Percentiles rank a stretch among this genome's conserved stretches.
Conservation (phyloP, 129 eudicot genomes). For the Saposhnikovia divaricata region DNA sequence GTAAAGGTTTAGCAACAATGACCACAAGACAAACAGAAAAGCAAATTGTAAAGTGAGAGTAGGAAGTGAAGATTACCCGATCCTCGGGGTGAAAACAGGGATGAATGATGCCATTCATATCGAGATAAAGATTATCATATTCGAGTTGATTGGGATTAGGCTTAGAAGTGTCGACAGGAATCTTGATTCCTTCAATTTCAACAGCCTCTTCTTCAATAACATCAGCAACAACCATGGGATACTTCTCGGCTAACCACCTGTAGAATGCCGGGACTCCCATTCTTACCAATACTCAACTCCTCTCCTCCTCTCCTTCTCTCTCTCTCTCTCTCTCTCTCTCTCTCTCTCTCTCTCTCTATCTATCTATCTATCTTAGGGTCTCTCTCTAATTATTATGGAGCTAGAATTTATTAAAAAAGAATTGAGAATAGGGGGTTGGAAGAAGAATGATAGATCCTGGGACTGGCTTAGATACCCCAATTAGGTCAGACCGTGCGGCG, state of each 20-base stretch:
- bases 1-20: background rate
- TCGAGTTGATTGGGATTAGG: constrained; percentile 40
- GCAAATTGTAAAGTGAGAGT: background rate
- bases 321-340: background rate
- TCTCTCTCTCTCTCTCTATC: background rate
- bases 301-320: background rate
- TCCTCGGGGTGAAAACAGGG: constrained; percentile 53
- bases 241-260: constrained; percentile 47
- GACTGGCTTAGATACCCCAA: background rate
- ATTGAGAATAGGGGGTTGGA: background rate
- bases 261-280: constrained; percentile 50
- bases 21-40: background rate
- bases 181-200: constrained; percentile 25
- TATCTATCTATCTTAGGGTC: no score
- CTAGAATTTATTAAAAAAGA: no score
- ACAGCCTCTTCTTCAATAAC: constrained; percentile 32
- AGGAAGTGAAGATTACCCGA: background rate
- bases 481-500: constrained; percentile 3
- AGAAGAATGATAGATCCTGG: background rate
- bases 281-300: background rate
- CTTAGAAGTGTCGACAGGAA: constrained; percentile 33
- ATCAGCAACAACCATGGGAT: constrained; percentile 33
- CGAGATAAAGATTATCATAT: constrained; percentile 39
- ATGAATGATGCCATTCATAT: constrained; percentile 44
- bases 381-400: no score